Conservation (phyloP, 768 basidiomycete genomes). For the Glaciozyma antarctica region DNA sequence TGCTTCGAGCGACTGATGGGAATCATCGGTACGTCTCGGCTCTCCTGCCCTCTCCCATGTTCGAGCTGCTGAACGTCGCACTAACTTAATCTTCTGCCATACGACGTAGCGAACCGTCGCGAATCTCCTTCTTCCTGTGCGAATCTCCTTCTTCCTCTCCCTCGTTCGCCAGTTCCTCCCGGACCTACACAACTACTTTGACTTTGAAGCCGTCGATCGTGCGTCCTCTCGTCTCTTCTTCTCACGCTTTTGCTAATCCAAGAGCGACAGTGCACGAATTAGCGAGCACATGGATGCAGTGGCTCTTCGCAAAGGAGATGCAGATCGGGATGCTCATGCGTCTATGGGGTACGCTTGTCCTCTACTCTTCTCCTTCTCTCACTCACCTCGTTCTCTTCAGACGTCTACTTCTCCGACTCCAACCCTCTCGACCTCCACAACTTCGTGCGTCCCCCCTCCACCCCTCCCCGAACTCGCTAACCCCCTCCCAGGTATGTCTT, state of each 20-base stretch:
- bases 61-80: neutral
- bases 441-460: neutral
- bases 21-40: neutral
- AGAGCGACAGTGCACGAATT: neutral
- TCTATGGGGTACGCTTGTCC: neutral
- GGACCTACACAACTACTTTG: conserved; percentile 11
- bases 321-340: neutral
- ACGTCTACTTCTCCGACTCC: conserved; percentile 5
- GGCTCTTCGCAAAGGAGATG: conserved; percentile 4
- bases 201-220: conserved; percentile 9
- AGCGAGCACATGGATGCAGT: conserved; percentile 1
- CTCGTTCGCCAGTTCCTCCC: conserved; percentile 10
- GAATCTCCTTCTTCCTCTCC: conserved; percentile 5
- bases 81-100: neutral
- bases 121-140: neutral
- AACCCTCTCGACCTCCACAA: conserved; percentile 11
- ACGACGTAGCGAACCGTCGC: neutral
- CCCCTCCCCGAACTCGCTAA: too few species aligned
- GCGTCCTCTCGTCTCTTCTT: too few species aligned
- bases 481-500: neutral
- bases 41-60: neutral
- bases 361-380: neutral
- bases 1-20: conserved; percentile 7
- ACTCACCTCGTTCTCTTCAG: neutral
- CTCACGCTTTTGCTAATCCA: too few species aligned